These are phyloP conservation scores for Sclerotinia nivalis DNA, from an alignment of 2,329 filamentous ascomycete species.

Conservation along the genomic window DNA sequence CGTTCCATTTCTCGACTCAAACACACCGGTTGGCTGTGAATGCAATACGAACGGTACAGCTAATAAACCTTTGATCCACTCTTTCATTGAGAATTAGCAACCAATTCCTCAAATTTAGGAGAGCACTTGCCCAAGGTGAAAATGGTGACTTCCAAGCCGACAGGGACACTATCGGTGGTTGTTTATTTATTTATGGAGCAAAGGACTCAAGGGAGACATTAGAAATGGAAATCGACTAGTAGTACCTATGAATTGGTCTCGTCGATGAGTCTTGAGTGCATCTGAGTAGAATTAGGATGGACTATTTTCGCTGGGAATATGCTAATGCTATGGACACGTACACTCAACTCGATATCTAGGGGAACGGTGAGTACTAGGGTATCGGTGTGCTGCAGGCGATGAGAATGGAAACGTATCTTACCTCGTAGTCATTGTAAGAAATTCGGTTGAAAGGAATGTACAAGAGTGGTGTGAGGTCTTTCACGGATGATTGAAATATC, in stretches of 20 bases:
- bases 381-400: background rate
- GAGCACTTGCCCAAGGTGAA: background rate
- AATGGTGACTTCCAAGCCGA: background rate
- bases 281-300: conserved; percentile 47
- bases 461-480: background rate
- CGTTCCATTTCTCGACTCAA: conserved; percentile 64
- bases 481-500: background rate
- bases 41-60: conserved; percentile 96
- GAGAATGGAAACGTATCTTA: conserved; percentile 11
- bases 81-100: conserved; percentile 44
- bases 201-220: background rate
- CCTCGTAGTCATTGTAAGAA: conserved; percentile 16
- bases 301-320: background rate
- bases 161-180: background rate
- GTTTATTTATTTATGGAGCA: background rate
- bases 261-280: conserved; percentile 76
- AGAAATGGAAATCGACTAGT: background rate
- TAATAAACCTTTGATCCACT: conserved; percentile 95
- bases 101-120: no score
- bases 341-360: conserved; percentile 72
- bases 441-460: background rate
- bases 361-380: conserved; percentile 41
- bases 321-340: conserved; percentile 46
- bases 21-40: conserved; percentile 87
- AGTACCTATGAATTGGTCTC: conserved; percentile 83